These are phyloP conservation scores for Aspergillus calidoustus DNA, from an alignment of 2,329 filamentous ascomycete genomes.

Conservation along the genomic window DNA sequence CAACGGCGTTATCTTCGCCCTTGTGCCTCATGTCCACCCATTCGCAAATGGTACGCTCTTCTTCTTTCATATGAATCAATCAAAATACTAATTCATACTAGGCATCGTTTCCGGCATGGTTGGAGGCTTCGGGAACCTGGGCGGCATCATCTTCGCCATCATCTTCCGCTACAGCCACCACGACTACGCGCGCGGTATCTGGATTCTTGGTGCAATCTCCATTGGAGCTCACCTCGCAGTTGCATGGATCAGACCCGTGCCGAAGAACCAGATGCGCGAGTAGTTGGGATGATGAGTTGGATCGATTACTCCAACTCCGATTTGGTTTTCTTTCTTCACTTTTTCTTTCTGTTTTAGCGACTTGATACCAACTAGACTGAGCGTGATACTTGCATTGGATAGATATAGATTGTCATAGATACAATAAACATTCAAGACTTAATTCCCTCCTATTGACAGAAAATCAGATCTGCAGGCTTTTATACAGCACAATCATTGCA, in stretches of 20 bases:
- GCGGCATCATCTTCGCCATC: constrained; percentile 82
- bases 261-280: constrained; percentile 50
- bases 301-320: not conserved
- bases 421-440: not conserved
- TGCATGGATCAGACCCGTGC: constrained; percentile 64
- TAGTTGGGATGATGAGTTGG: not conserved
- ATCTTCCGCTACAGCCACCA: constrained; percentile 76
- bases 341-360: constrained; percentile 7
- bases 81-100: constrained; percentile 23
- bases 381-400: constrained; percentile 1
- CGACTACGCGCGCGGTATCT: constrained; percentile 72
- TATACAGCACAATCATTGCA: not conserved
- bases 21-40: constrained; percentile 86
- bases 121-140: constrained; percentile 81
- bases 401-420: not conserved
- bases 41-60: constrained; percentile 69
- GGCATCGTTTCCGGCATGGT: constrained; percentile 73
- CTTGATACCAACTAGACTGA: constrained; percentile 7
- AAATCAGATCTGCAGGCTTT: not conserved
- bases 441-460: not conserved
- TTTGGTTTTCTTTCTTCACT: not conserved
- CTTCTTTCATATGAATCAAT: constrained; percentile 10
- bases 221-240: constrained; percentile 71
- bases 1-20: constrained; percentile 84
- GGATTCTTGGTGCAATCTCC: constrained; percentile 80